Evolutionary conservation across 2,329 filamentous ascomycete species (phyloP).

Genomic region (Huntiella bhutanensis): DNA sequence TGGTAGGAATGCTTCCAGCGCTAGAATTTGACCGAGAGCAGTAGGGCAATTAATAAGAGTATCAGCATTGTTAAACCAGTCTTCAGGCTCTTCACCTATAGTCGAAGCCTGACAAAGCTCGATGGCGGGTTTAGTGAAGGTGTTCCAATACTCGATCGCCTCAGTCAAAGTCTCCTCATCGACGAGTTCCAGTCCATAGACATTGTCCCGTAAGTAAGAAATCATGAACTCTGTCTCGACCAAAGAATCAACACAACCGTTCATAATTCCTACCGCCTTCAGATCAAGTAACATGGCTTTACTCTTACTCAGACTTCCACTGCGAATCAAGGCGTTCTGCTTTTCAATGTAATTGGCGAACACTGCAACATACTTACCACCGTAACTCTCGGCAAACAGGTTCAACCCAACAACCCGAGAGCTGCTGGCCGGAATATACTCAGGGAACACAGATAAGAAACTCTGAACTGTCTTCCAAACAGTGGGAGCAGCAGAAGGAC

Average conservation of each 20-base stretch:
- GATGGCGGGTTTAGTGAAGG: neutral
- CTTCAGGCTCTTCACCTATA: slow-evolving; percentile 21
- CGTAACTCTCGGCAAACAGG: slow-evolving; percentile 51
- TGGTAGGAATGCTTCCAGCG: slow-evolving; percentile 19
- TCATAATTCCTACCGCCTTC: slow-evolving; percentile 47
- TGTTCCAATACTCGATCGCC: neutral
- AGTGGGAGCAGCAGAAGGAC: slow-evolving; percentile 34
- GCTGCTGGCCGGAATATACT: slow-evolving; percentile 31
- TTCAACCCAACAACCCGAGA: slow-evolving; percentile 28
- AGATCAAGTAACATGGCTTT: slow-evolving; percentile 32
- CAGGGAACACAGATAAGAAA: slow-evolving; percentile 38
- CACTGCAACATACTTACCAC: slow-evolving; percentile 49
- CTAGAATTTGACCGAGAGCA: slow-evolving; percentile 20
- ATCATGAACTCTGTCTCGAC: slow-evolving; percentile 40
- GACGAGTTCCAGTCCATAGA: slow-evolving; percentile 43
- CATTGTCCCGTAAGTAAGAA: slow-evolving; percentile 41
- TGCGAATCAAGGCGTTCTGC: slow-evolving; percentile 34
- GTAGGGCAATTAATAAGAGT: slow-evolving; percentile 8
- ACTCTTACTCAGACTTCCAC: slow-evolving; percentile 19
- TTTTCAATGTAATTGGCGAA: slow-evolving; percentile 40
- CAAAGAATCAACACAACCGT: slow-evolving; percentile 48
- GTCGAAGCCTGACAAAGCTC: slow-evolving; percentile 16
- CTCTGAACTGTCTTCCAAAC: slow-evolving; percentile 48
- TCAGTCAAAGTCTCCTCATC: slow-evolving; percentile 22
- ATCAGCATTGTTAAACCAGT: slow-evolving; percentile 21